Percentiles rank a stretch among this genome's conserved stretches.
These are phyloP conservation scores for Saturnispora mendoncae DNA, from an alignment of 805 yeast species.

Conservation along the genomic window DNA sequence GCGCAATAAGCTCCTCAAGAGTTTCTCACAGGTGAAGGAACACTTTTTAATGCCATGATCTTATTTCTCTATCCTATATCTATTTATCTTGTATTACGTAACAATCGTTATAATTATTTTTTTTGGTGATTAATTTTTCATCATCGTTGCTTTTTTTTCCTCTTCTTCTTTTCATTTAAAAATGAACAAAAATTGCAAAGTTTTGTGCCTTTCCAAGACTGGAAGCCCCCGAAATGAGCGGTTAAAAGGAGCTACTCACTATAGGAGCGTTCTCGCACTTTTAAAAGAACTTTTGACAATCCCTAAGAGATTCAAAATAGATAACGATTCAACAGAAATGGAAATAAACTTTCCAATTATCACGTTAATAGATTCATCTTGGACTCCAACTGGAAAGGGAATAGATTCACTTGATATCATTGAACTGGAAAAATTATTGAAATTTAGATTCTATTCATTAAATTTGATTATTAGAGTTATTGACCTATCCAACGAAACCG, in stretches of 20 bases:
- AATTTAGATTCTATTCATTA: slow-evolving; percentile 24
- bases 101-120: neutral
- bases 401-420: slow-evolving; percentile 3
- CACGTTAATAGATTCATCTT: slow-evolving; percentile 1
- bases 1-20: slow-evolving; percentile 83
- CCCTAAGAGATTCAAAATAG: neutral
- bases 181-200: neutral
- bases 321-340: neutral
- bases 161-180: neutral
- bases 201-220: neutral
- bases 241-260: neutral
- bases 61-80: too few relatives aligned
- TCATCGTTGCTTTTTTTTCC: neutral
- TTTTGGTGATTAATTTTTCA: too few relatives aligned
- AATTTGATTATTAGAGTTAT: slow-evolving; percentile 18
- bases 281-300: slow-evolving; percentile 1
- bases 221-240: neutral
- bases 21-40: slow-evolving; percentile 75
- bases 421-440: slow-evolving; percentile 12
- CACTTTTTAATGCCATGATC: neutral
- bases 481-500: slow-evolving; percentile 10
- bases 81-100: neutral
- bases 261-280: neutral
- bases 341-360: slow-evolving; percentile 11
- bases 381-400: neutral